Base-by-base conservation (phyloP, 2,329 filamentous ascomycete species). In the Sporothrix brasiliensis region DNA sequence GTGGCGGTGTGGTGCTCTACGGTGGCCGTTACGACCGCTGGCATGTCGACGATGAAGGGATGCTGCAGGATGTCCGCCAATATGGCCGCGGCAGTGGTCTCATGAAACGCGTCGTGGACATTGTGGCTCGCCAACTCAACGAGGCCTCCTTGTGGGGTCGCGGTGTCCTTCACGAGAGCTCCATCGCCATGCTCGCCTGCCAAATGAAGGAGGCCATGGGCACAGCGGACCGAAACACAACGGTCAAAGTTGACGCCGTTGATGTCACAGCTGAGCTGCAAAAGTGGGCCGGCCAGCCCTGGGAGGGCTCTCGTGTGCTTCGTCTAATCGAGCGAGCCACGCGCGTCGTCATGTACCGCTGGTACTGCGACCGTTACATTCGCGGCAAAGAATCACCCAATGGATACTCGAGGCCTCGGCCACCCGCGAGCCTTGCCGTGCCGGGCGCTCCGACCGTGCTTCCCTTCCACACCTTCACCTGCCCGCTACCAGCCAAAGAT, bases 391-490 rank as follows among this genome's bases (percentile, higher is more conserved):
- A 88, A 69, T 85, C 88, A 27, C 80, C 86, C 4, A 75, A 81
- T 7, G 84, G 84, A 13, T 97, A 97, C 78, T 81, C 83, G 47
- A 85, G 95, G 67, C 92, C 92, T 13, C 89, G 88, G 72, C 82
- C 97, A 13, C 95, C 94, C 4, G 80, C 84, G 3, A 86, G 85
- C 54, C 83, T 99, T 44, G 87, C 91, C 0, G 86, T 97, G 11
- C 95, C 95, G 4, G 89, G 92, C 41, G 94, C 95, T 6, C 95
- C 95, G 2, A 99, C 95, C 0, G 94, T 99, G 1, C 84, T 99
- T 0, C 95, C 95, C 0, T 99, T 99, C 77, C 95, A 99, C 79
- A 98, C 95, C 0, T 99, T 99, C 77, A 99, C 95, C 1, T 97
- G 92, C 74, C 95, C 95, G 0, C 84, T 99, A 74, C 93, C 92